Percentiles rank a stretch among this genome's conserved stretches.
Conservation (phyloP, 2,329 filamentous ascomycete species). For the Colletotrichum camelliae region DNA sequence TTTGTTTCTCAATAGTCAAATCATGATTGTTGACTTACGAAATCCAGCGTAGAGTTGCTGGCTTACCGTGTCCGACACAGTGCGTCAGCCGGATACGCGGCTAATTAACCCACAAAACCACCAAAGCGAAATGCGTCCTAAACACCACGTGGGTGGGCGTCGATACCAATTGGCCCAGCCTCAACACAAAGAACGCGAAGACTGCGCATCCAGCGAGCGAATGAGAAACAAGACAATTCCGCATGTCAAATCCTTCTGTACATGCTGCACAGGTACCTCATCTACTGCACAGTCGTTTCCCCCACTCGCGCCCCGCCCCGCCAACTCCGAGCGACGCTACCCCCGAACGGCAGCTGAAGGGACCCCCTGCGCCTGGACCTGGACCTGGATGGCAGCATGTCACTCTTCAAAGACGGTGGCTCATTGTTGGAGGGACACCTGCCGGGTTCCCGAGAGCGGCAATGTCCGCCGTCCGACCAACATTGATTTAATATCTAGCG, state of each 20-base stretch:
- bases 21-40: too few species aligned
- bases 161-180: background rate
- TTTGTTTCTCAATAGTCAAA: too few species aligned
- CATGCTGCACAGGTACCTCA: background rate
- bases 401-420: background rate
- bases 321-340: background rate
- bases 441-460: background rate
- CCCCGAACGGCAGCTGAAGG: background rate
- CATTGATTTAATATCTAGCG: background rate
- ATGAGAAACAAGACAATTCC: background rate
- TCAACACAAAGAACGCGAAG: background rate
- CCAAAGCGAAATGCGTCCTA: background rate
- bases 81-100: too few species aligned
- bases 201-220: background rate
- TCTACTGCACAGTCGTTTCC: background rate
- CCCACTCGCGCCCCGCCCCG: background rate
- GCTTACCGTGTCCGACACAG: too few species aligned
- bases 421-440: background rate
- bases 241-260: background rate
- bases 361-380: background rate
- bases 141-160: background rate
- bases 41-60: too few species aligned
- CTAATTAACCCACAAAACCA: background rate
- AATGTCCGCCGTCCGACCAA: background rate
- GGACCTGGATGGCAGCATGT: background rate